Percentiles rank a stretch among this genome's conserved stretches.
phyloP scores from a whole-genome alignment of 441 rosid species.

The Gossypium trilobum region DNA sequence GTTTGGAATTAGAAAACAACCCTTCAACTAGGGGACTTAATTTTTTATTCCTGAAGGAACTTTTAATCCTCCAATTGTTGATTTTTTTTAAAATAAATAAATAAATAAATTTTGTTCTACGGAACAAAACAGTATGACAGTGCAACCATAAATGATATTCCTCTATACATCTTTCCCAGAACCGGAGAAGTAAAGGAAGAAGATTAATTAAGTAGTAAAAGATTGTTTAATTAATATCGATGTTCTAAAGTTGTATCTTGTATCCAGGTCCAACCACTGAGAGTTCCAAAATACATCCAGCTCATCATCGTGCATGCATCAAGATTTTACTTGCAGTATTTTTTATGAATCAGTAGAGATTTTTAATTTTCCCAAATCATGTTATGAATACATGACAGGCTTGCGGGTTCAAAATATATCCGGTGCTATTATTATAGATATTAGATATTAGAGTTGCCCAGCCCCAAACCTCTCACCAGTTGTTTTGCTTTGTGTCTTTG shows the following conservation, averaged over 20 bases:
- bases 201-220: too few species aligned
- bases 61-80: not conserved
- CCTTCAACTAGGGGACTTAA: too few species aligned
- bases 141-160: not conserved
- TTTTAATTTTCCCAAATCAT: not conserved
- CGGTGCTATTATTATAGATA: not conserved
- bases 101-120: not conserved
- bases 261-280: slow-evolving; percentile 1
- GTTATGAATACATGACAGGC: not conserved
- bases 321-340: not conserved
- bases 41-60: not conserved
- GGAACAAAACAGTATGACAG: not conserved
- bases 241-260: not conserved
- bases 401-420: not conserved
- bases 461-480: not conserved
- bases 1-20: too few species aligned
- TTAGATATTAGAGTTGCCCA: not conserved
- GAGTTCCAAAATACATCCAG: slow-evolving; percentile 4
- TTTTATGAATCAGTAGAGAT: not conserved
- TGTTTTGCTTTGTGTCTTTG: slow-evolving; percentile 8
- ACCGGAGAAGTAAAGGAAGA: not conserved
- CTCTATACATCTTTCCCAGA: too few species aligned
- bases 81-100: not conserved
- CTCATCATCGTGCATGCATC: not conserved
- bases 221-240: not conserved